Percentiles rank a stretch among this genome's conserved stretches.
Evolutionary conservation across 2,329 filamentous ascomycete genomes (phyloP).

Genomic region (Sphaerostilbella broomeana): DNA sequence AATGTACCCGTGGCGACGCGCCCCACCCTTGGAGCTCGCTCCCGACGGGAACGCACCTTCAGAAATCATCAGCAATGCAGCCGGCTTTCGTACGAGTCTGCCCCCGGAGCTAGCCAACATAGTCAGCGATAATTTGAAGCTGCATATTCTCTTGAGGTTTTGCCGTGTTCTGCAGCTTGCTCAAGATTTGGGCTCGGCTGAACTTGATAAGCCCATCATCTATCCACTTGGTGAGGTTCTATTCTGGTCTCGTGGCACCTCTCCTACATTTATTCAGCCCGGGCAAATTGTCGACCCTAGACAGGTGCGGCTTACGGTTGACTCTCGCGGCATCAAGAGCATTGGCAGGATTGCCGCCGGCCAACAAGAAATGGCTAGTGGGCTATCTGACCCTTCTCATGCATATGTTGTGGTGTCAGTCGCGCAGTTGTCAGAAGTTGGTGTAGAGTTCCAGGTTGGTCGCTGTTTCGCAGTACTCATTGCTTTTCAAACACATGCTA

Average conservation of each 20-base stretch:
- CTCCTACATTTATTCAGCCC: neutral
- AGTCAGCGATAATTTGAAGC: neutral
- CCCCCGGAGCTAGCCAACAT: neutral
- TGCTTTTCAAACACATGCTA: neutral
- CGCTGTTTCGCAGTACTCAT: neutral
- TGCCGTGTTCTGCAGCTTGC: neutral
- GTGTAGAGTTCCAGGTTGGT: slow-evolving; percentile 1
- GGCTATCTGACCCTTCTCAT: neutral
- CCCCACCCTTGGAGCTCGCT: neutral
- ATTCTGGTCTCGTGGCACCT: slow-evolving; percentile 1
- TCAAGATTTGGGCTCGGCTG: neutral
- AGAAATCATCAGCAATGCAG: neutral
- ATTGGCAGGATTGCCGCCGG: neutral
- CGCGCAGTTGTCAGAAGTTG: neutral
- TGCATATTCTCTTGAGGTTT: slow-evolving; percentile 1
- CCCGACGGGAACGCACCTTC: too few relatives aligned
- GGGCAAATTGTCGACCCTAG: neutral
- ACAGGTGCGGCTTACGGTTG: neutral
- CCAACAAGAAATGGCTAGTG: neutral
- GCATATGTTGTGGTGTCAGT: neutral
- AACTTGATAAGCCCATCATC: neutral
- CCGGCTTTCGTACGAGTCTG: neutral
- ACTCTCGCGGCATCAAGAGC: neutral
- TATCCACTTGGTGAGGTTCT: slow-evolving; percentile 1
- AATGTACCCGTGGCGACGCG: neutral